Evolutionary conservation across 2,329 filamentous ascomycete genomes (phyloP), one percentile per base, ranked within the genome.

Genomic region (Huntiella omanensis): DNA sequence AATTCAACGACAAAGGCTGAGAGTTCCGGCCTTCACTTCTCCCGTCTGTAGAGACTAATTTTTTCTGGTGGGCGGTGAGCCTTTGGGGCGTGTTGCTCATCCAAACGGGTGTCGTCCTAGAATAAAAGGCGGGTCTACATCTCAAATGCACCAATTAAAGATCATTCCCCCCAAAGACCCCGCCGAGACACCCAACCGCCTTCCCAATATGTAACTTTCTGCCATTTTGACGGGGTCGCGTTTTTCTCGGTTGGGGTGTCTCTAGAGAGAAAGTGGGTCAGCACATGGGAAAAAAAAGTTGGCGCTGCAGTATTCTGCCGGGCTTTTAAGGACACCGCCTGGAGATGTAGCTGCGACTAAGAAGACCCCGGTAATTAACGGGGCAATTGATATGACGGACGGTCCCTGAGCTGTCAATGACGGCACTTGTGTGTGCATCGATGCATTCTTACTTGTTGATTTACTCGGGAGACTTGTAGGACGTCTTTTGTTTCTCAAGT

Each of bases 221-320:
- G 40, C 38, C 44, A 40, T 19, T 6, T 17, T 5, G 1, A 4
- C 2, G 5, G 22, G 8, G 7, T 3, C 10, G 16, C 5, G 6
- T 38, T 8, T 39, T 3, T 5, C 8, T n/a, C 12, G 2, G 4
- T 7, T 4, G 34, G 15, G 10, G 45, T 47, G 40, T 12, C 28
- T 33, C 45, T 47, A 47, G 38, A 43, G 15, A 33, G 22, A 43
- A 5, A n/a, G 40, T 17, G 40, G 45, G 45, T 39, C 33, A 33
- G 12, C 8, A 4, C 15, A n/a, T 15, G 16, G 33, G 5, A 12
- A 5, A 42, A 43, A 49, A 49, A 45, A 11, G 4, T 16, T 5
- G 1, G 5, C 17, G 11, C n/a, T 16, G 19, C 16, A 46, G 5
- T 15, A 38, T 49, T 45, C 33, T 45, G 42, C 42, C 47, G 42